phyloP scores from a whole-genome alignment of 495 filamentous ascomycete species.

The Xylaria cubensis region DNA sequence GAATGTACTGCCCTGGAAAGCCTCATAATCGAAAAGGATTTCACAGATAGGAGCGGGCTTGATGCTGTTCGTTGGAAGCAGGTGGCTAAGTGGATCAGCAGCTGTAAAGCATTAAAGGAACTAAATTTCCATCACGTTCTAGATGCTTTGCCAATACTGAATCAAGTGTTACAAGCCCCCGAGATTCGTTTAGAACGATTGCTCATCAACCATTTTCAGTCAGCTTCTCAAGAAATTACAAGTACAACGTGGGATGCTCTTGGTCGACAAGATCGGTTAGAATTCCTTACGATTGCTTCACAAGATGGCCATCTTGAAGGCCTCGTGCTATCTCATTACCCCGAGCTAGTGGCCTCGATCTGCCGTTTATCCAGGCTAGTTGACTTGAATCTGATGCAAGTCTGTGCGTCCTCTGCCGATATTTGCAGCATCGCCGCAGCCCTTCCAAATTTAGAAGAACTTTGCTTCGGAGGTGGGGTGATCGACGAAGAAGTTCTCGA shows the following conservation, averaged over 20 bases:
- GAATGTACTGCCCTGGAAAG: slow-evolving; percentile 59
- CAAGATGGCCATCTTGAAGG: slow-evolving; percentile 50
- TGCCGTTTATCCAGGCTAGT: slow-evolving; percentile 43
- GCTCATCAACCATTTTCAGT: slow-evolving; percentile 27
- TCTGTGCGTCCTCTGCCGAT: slow-evolving; percentile 28
- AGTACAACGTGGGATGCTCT: slow-evolving; percentile 31
- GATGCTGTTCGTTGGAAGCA: slow-evolving; percentile 56
- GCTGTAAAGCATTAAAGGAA: slow-evolving; percentile 59
- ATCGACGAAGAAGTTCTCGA: slow-evolving; percentile 57
- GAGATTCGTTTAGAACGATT: slow-evolving; percentile 38
- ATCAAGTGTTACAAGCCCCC: slow-evolving; percentile 52
- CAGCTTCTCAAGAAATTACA: slow-evolving; percentile 2
- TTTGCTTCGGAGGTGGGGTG: slow-evolving; percentile 62
- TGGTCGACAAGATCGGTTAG: slow-evolving; percentile 35
- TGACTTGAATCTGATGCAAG: slow-evolving; percentile 38
- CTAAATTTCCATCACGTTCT: slow-evolving; percentile 60
- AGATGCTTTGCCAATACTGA: slow-evolving; percentile 58
- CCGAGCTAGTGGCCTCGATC: slow-evolving; percentile 59
- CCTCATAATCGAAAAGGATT: slow-evolving; percentile 55
- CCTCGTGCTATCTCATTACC: slow-evolving; percentile 42
- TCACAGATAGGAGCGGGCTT: slow-evolving; percentile 43
- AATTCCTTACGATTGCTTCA: slow-evolving; percentile 51
- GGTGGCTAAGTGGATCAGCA: slow-evolving; percentile 60
- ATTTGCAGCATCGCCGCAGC: slow-evolving; percentile 32
- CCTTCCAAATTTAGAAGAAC: slow-evolving; percentile 59